Conservation (phyloP, 306 rosid species). For the Aeschynomene evenia region DNA sequence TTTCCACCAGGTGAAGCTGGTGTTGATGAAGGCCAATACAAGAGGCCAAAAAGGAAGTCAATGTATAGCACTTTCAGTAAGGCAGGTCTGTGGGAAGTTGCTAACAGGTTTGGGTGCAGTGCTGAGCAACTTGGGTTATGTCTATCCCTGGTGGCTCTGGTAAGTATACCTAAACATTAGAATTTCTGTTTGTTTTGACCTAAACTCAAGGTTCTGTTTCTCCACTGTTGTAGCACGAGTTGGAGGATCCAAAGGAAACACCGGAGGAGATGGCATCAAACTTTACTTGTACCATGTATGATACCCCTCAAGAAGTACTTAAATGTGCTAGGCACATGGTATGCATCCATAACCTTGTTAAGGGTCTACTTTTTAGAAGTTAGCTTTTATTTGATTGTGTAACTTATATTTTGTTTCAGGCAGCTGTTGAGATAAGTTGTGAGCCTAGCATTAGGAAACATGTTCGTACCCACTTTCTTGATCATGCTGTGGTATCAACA, state of each 20-base stretch:
- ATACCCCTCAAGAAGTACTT: conserved; percentile 86
- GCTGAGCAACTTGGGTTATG: conserved; percentile 94
- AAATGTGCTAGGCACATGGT: conserved; percentile 98
- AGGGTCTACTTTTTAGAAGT: background rate
- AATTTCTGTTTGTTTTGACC: conserved; percentile 26
- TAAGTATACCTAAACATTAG: conserved; percentile 40
- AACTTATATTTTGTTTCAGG: conserved; percentile 54
- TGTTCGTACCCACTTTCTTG: conserved; percentile 87
- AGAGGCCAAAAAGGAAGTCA: conserved; percentile 92
- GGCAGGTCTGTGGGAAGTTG: conserved; percentile 98
- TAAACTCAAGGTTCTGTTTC: conserved; percentile 22
- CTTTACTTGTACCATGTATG: conserved; percentile 86
- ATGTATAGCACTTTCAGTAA: conserved; percentile 67
- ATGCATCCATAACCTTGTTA: conserved; percentile 22
- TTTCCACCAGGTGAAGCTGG: conserved; percentile 93
- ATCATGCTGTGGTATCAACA: conserved; percentile 79
- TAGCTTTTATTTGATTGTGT: background rate
- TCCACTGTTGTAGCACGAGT: conserved; percentile 58
- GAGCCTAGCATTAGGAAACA: conserved; percentile 93
- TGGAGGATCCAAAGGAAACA: conserved; percentile 95
- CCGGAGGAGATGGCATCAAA: conserved; percentile 97
- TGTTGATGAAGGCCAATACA: conserved; percentile 92
- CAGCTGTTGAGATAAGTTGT: conserved; percentile 97
- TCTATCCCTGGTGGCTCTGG: conserved; percentile 70
- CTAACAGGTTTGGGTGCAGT: conserved; percentile 90